Evolutionary conservation across 805 yeast species (phyloP).

Genomic region (Candida easanensis): DNA sequence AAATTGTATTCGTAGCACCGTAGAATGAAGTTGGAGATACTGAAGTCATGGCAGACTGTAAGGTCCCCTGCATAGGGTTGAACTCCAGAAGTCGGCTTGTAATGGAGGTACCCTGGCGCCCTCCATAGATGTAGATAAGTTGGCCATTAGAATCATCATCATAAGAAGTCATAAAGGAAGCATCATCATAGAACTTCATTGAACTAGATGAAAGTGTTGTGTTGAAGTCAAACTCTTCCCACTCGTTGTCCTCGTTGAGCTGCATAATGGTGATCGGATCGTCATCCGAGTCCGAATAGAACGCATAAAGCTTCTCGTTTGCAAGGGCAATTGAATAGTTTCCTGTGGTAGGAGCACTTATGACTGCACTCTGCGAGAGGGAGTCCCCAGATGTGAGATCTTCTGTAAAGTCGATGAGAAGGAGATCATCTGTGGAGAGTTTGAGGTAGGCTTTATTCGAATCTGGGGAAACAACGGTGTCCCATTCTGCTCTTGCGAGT

Average conservation of each 20-base stretch:
- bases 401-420: constrained; percentile 13
- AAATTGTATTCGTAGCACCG: constrained; percentile 41
- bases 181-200: constrained; percentile 19
- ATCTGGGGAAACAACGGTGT: constrained; percentile 19
- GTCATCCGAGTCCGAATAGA: constrained; percentile 10
- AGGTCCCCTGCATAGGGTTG: constrained; percentile 32
- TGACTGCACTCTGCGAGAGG: background rate
- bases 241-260: constrained; percentile 10
- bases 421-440: constrained; percentile 21
- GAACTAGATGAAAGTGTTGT: constrained; percentile 14
- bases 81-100: constrained; percentile 44
- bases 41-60: constrained; percentile 43
- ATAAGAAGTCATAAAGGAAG: constrained; percentile 42
- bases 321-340: constrained; percentile 25
- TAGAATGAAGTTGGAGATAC: constrained; percentile 56
- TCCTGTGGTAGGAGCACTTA: constrained; percentile 18
- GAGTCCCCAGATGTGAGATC: constrained; percentile 5
- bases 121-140: constrained; percentile 55
- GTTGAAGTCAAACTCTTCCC: constrained; percentile 16
- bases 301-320: constrained; percentile 22
- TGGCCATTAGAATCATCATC: constrained; percentile 31
- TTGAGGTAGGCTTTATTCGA: constrained; percentile 19
- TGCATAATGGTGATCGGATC: constrained; percentile 11
- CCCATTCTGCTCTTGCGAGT: constrained; percentile 14
- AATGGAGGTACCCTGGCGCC: constrained; percentile 30